Conservation (phyloP, 176 grass and related monocot species). For the Dendrocalamus sinicus region DNA sequence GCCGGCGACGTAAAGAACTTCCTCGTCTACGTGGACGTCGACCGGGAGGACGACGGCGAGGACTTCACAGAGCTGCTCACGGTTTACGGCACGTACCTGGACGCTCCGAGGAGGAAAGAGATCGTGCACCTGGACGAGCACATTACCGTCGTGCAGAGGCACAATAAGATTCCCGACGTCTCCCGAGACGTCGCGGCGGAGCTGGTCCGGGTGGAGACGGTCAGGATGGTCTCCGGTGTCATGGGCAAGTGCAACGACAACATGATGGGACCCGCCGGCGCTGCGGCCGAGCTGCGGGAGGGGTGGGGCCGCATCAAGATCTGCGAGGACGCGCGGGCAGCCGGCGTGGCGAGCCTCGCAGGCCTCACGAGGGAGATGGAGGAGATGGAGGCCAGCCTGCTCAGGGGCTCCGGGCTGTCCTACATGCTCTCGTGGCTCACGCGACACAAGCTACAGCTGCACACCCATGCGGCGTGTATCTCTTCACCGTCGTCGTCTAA, state of each 20-base stretch:
- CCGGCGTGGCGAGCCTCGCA: neutral
- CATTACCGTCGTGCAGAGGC: neutral
- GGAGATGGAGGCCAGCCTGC: neutral
- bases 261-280: neutral
- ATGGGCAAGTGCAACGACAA: neutral
- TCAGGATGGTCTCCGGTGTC: neutral
- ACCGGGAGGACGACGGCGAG: too few species aligned
- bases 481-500: neutral
- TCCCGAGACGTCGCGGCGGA: constrained; percentile 4
- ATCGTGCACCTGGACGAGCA: neutral
- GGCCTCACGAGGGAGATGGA: neutral
- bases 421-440: constrained; percentile 2
- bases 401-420: neutral
- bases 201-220: neutral
- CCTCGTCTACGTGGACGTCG: too few species aligned
- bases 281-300: neutral
- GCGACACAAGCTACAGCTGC: neutral
- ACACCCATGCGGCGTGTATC: neutral
- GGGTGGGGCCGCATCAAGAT: neutral
- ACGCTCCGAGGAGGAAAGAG: too few species aligned
- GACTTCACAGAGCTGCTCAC: too few species aligned
- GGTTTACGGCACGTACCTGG: too few species aligned
- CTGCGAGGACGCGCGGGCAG: neutral
- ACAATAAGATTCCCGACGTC: neutral
- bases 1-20: too few species aligned